A percentile compares a stretch with the other conserved stretches of the same genome.
phyloP scores from a whole-genome alignment of 176 grass and related monocot species.

The Stipa capillata region DNA sequence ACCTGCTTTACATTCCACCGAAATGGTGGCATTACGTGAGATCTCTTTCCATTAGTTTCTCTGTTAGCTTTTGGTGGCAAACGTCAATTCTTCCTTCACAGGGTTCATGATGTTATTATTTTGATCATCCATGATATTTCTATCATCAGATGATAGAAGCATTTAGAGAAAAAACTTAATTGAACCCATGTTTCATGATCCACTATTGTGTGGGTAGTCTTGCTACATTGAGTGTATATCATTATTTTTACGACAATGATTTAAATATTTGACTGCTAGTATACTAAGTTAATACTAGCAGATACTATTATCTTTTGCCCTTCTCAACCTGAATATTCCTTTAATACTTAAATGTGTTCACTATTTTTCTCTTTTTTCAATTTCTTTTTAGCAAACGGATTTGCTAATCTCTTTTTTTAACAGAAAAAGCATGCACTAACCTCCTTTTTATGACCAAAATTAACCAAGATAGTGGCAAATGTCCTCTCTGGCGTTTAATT shows the following conservation, averaged over 20 bases:
- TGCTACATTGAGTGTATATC: slow-evolving; percentile 17
- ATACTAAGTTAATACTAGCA: not conserved
- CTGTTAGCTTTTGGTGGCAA: slow-evolving; percentile 88
- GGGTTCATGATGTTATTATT: slow-evolving; percentile 19
- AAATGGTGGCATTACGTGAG: slow-evolving; percentile 98
- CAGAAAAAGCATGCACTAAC: not conserved
- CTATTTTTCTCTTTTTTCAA: not conserved
- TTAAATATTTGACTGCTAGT: slow-evolving; percentile 12
- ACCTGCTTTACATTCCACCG: slow-evolving; percentile 91
- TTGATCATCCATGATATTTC: slow-evolving; percentile 13
- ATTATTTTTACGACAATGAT: slow-evolving; percentile 23
- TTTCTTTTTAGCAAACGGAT: not conserved
- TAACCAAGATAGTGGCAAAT: not conserved
- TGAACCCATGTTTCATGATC: slow-evolving; percentile 3
- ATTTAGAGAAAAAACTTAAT: not conserved
- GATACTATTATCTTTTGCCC: too few relatives aligned
- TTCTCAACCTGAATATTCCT: too few relatives aligned
- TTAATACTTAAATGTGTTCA: not conserved
- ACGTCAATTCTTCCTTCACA: slow-evolving; percentile 20
- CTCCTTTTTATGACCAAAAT: not conserved
- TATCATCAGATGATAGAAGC: slow-evolving; percentile 11
- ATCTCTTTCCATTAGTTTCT: slow-evolving; percentile 87
- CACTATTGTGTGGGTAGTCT: slow-evolving; percentile 14
- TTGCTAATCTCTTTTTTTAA: not conserved
- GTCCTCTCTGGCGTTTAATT: too few relatives aligned